Percentiles rank a stretch among this genome's conserved stretches.
Conservation (phyloP, 164 flowering plant genomes). For the Kalanchoe fedtschenkoi region DNA sequence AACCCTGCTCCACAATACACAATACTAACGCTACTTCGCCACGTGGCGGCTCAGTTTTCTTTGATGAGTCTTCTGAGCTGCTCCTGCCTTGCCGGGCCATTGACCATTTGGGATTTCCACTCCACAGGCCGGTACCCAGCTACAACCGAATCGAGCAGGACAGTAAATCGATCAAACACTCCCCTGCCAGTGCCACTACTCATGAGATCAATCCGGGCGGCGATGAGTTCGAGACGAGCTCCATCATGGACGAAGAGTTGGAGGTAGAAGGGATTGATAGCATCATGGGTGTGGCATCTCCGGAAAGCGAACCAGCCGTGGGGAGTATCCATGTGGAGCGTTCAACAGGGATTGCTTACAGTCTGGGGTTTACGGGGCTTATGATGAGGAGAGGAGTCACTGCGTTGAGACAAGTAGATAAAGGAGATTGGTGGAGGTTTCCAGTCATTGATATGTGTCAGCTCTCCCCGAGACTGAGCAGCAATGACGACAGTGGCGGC, state of each 20-base stretch:
- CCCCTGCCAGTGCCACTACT: background rate
- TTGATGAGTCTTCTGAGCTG: constrained; percentile 40
- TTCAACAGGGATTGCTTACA: constrained; percentile 15
- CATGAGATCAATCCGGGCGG: background rate
- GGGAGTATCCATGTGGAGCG: background rate
- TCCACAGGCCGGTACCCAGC: constrained; percentile 17
- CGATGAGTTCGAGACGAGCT: constrained; percentile 69
- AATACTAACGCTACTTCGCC: background rate
- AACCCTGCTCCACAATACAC: constrained; percentile 9
- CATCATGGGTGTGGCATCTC: constrained; percentile 52
- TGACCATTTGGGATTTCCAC: constrained; percentile 33
- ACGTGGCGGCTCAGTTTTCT: constrained; percentile 6
- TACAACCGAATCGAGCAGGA: background rate
- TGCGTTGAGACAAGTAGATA: constrained; percentile 37
- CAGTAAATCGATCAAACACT: background rate
- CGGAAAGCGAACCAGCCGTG: constrained; percentile 13
- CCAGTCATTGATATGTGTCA: constrained; percentile 48
- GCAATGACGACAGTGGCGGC: background rate
- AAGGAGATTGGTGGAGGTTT: constrained; percentile 53
- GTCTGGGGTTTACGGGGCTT: constrained; percentile 30
- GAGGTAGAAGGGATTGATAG: constrained; percentile 67
- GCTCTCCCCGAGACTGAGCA: constrained; percentile 44
- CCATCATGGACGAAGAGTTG: constrained; percentile 69
- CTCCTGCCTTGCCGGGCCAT: constrained; percentile 36
- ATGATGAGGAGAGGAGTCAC: constrained; percentile 26